These are phyloP conservation scores for Umbelopsis sp. DNA, from an alignment of 192 early-diverging fungal species.

Conservation along the genomic window DNA sequence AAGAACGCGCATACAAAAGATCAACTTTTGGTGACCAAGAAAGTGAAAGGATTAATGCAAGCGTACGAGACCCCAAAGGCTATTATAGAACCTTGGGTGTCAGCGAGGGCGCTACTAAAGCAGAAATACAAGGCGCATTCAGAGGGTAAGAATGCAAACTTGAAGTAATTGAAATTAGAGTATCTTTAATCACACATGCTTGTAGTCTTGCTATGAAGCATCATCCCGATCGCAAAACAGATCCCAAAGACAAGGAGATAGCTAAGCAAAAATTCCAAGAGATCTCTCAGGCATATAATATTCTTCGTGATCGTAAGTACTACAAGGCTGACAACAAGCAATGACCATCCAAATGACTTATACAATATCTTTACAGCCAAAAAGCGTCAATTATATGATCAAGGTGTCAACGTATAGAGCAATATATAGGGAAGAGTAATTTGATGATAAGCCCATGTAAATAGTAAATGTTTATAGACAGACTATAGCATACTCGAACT, in stretches of 20 bases:
- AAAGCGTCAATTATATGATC: slow-evolving; percentile 13
- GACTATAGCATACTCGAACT: no score
- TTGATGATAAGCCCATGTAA: no score
- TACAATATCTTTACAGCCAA: neutral
- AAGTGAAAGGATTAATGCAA: neutral
- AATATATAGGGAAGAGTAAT: no score
- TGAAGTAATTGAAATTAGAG: neutral
- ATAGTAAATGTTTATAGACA: no score
- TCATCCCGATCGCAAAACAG: slow-evolving; percentile 51
- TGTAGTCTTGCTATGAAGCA: slow-evolving; percentile 39
- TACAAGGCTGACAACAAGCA: neutral
- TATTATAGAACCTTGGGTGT: slow-evolving; percentile 50
- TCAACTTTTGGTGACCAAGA: neutral
- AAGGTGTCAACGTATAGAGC: neutral
- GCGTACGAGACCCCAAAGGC: slow-evolving; percentile 41
- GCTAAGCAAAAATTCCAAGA: slow-evolving; percentile 57
- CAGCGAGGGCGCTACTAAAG: slow-evolving; percentile 32
- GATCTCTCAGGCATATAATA: slow-evolving; percentile 53
- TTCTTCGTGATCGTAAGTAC: slow-evolving; percentile 51
- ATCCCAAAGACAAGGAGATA: slow-evolving; percentile 46
- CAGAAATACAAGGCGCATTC: slow-evolving; percentile 57
- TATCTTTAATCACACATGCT: neutral
- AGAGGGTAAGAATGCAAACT: slow-evolving; percentile 35
- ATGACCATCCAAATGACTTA: neutral
- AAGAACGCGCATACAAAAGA: slow-evolving; percentile 20